Evolutionary conservation across 164 flowering plant genomes (phyloP).

Genomic region (Stephania cephalantha): DNA sequence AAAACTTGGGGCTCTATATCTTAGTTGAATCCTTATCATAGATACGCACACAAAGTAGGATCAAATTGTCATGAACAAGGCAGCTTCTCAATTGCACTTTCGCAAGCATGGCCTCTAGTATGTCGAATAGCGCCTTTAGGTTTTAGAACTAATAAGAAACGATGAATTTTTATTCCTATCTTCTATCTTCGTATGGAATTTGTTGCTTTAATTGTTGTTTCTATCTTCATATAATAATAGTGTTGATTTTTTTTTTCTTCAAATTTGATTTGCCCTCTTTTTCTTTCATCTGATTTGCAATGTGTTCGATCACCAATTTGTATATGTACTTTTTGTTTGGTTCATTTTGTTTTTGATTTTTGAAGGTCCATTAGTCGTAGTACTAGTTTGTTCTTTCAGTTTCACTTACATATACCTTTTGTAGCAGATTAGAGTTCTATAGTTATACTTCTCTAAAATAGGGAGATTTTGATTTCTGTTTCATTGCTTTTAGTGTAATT

Average conservation of each 20-base stretch:
- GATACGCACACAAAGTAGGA: slow-evolving; percentile 11
- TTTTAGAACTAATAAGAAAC: neutral
- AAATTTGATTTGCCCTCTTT: too few species aligned
- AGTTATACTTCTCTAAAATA: neutral
- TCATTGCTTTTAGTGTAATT: neutral
- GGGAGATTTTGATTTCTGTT: neutral
- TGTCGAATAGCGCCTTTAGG: neutral
- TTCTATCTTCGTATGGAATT: too few species aligned
- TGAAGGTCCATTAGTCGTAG: neutral
- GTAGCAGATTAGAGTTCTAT: neutral
- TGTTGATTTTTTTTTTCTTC: neutral
- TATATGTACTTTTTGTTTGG: neutral
- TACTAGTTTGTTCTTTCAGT: neutral
- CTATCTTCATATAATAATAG: slow-evolving; percentile 22
- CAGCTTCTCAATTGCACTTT: neutral
- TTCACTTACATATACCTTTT: neutral
- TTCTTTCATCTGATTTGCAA: neutral
- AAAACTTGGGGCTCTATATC: slow-evolving; percentile 11
- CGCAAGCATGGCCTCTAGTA: neutral
- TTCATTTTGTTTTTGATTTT: neutral
- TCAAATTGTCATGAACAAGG: neutral
- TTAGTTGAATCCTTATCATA: slow-evolving; percentile 6
- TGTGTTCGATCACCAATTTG: neutral
- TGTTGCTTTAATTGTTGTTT: too few species aligned
- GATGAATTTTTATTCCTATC: too few species aligned